Base-by-base conservation (phyloP, 495 filamentous ascomycete species). In the Extremus antarcticus region DNA sequence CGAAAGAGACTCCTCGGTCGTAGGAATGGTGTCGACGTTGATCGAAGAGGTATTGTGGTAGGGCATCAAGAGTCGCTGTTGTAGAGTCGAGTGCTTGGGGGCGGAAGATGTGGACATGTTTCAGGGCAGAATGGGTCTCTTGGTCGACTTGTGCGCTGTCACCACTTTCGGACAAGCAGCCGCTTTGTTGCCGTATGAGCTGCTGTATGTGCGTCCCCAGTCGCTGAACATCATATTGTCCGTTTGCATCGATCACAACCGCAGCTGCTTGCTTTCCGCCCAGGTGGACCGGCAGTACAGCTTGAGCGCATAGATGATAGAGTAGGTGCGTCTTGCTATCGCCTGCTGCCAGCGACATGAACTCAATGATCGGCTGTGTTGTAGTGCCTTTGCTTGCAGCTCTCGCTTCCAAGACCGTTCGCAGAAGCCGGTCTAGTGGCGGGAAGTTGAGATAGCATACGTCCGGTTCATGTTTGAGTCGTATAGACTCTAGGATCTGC, bases 221-320 rank as follows among this genome's bases (percentile, higher is more conserved):
- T 11, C 81, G 75, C 15, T 75, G 65, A 11, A 80, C 72, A 25
- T 83, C 78, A 57, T 94, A 89, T 0, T 76, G 76, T 40, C 75
- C 74, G 43, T 87, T 82, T 0, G 82, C 73, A 60, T 95, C 90
- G 22, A 95, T 63, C 25, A 90, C 70, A 2, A 85, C 74, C 1
- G 90, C 75, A 1, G 86, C 75, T 17, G 78, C 76, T 22, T 69
- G 65, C 25, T 77, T 73, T n/a, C 80, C 82, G 32, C 62, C 54
- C 2, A 76, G 48, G 3, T 51, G 20, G 1, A 68, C 40, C 1
- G 84, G 77, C 9, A 92, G 70, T 13, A 86, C 69, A 0, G 79
- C 76, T 1, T 75, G 68, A 10, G 82, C 70, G 3, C 84, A 69
- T 7, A 86, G 62, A 63, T 87, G 83, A 57, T 94, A 80, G 3